Base-by-base conservation (phyloP, 2,329 filamentous ascomycete genomes). In the Calonectria pseudoturangicola region DNA sequence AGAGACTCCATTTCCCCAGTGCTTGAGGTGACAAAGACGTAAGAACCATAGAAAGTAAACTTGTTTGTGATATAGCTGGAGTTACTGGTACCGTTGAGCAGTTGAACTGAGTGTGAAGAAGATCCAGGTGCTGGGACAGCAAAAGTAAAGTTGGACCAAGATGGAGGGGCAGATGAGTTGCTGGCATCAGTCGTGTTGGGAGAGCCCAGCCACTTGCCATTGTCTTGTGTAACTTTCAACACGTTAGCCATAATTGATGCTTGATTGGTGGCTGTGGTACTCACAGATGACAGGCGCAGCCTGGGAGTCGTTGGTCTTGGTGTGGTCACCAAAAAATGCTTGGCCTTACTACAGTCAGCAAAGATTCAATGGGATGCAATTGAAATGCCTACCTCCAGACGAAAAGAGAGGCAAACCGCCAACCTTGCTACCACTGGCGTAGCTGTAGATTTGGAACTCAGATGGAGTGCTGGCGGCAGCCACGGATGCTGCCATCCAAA, bases 241-340 rank as follows among this genome's bases (percentile, higher is more conserved):
- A 9, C 33, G 21, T 70, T 36, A 48, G 25, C 13, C n/a, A 48
- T 13, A 9, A 13, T 10, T 48, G 13, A 16, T 16, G 7, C 27
- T 25, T 18, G 9, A 10, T 12, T 16, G 8, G n/a, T 36, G 36
- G 21, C 25, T 16, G 8, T 47, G 9, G 27, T 28, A 62, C 71
- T 45, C 28, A 71, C 69, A 67, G 15, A 71, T 27, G 63, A 71
- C 69, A 27, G 71, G 68, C n/a, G 71, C 68, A 65, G 71, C 71
- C 21, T 73, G 41, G 27, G 41, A 47, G 33, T 73, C 63, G 50
- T 64, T 56, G 21, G 67, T 50, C 7, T 48, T 21, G 15, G 28
- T 67, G 48, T 71, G 70, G 48, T 73, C 65, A 10, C 71, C 71
- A 18, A 73, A 28, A 21, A 56, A 71, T 13, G 69, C 63, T 18